Conservation (phyloP, 1,139 yeast genomes). For the Scheffersomyces illinoinensis region DNA sequence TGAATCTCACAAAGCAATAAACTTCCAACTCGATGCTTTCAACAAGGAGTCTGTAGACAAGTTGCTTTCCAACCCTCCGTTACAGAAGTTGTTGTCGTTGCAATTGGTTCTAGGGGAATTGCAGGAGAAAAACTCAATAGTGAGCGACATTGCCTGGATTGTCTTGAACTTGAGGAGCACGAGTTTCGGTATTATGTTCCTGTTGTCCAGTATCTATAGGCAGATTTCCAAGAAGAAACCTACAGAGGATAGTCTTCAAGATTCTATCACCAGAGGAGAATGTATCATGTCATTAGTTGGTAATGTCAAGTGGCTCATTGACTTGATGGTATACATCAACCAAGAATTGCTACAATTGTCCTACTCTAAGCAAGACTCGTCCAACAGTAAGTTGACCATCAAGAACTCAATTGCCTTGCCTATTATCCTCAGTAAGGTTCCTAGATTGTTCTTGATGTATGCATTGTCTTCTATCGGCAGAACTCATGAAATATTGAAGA, state of each 20-base stretch:
- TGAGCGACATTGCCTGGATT: constrained; percentile 65
- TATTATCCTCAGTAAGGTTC: constrained; percentile 63
- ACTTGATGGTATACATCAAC: constrained; percentile 61
- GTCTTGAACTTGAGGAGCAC: constrained; percentile 68
- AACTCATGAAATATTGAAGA: constrained; percentile 58
- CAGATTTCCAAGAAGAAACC: constrained; percentile 55
- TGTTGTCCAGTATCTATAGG: constrained; percentile 61
- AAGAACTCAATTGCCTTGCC: constrained; percentile 49
- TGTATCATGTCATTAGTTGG: constrained; percentile 66
- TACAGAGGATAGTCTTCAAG: constrained; percentile 51
- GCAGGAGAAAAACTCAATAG: constrained; percentile 44
- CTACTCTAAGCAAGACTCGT: constrained; percentile 19
- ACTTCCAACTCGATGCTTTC: constrained; percentile 63
- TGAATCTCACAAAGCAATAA: constrained; percentile 70
- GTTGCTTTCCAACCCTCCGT: constrained; percentile 69
- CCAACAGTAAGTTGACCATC: constrained; percentile 24
- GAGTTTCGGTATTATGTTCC: constrained; percentile 74
- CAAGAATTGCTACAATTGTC: constrained; percentile 61
- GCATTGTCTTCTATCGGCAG: constrained; percentile 70
- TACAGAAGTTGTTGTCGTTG: constrained; percentile 63
- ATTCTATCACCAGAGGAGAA: constrained; percentile 58
- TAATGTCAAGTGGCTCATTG: constrained; percentile 76
- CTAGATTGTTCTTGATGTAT: constrained; percentile 67
- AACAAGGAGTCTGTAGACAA: constrained; percentile 70
- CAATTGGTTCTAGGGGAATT: constrained; percentile 69